Conservation (phyloP, 2,329 filamentous ascomycete species). For the Microdochium bolleyi region DNA sequence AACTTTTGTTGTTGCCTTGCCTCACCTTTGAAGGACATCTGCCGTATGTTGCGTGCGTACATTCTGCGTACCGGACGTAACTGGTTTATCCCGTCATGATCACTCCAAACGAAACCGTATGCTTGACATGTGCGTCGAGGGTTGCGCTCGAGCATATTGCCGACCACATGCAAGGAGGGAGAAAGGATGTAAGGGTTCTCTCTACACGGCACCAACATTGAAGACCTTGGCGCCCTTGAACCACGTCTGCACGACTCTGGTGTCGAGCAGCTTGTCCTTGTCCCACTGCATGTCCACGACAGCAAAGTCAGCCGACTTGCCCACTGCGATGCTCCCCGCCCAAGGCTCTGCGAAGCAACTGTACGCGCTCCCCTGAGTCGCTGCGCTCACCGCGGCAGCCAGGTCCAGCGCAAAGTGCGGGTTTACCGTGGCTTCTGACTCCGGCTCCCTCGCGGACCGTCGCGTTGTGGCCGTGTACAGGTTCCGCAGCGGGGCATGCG, state of each 20-base stretch:
- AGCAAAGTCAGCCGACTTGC: conserved; percentile 37
- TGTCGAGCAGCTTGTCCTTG: conserved; percentile 26
- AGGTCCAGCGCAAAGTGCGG: conserved; percentile 30
- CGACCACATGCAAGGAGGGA: no score
- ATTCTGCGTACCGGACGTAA: no score
- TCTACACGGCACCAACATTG: conserved; percentile 4
- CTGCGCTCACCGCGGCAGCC: conserved; percentile 29
- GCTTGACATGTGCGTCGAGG: no score
- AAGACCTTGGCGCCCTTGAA: conserved; percentile 27
- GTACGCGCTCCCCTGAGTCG: conserved; percentile 32
- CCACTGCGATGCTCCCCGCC: conserved; percentile 32
- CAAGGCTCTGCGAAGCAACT: conserved; percentile 33
- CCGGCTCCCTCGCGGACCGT: conserved; percentile 30
- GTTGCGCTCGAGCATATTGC: no score
- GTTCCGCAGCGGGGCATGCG: conserved; percentile 31
- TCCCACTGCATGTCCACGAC: conserved; percentile 34
- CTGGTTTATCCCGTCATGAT: no score
- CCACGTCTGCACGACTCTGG: conserved; percentile 31
- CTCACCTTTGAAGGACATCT: no score
- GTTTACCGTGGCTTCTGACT: conserved; percentile 25
- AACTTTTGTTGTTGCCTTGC: no score
- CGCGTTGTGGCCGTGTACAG: conserved; percentile 36
- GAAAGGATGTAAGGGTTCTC: no score
- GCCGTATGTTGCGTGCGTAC: no score
- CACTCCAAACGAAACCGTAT: no score